Evolutionary conservation across 2,329 filamentous ascomycete species (phyloP).

Genomic region (Tolypocladium tundrense): DNA sequence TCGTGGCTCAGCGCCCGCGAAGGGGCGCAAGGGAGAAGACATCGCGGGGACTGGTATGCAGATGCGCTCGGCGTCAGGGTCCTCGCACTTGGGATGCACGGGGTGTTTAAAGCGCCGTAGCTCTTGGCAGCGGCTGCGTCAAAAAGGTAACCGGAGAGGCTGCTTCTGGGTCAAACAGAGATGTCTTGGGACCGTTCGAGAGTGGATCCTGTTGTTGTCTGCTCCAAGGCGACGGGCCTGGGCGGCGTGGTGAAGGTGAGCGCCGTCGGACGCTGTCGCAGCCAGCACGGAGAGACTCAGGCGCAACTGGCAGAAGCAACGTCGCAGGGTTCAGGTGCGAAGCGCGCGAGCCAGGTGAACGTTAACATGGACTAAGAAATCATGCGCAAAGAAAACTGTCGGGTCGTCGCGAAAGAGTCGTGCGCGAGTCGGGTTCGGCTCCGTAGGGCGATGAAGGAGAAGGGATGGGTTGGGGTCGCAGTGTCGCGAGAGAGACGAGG

Average conservation of each 20-base stretch:
- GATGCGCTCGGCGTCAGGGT: constrained; percentile 1
- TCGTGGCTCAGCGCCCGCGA: constrained; percentile 32
- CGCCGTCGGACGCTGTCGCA: constrained; percentile 1
- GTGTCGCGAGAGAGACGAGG: not conserved
- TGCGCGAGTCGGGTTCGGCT: not conserved
- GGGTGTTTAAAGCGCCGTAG: constrained; percentile 6
- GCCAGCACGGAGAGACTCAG: constrained; percentile 1
- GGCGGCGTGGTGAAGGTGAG: not conserved
- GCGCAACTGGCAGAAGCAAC: constrained; percentile 1
- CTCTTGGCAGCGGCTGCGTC: not conserved
- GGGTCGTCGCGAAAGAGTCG: not conserved
- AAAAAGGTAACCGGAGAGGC: not conserved
- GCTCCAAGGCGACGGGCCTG: not conserved
- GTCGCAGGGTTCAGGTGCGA: not conserved
- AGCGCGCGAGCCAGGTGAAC: not conserved
- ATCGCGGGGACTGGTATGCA: constrained; percentile 12
- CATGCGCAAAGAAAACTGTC: not conserved
- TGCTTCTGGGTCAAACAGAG: not conserved
- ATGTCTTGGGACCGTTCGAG: not conserved
- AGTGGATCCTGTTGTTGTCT: not conserved
- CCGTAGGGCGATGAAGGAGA: not conserved
- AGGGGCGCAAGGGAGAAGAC: constrained; percentile 37
- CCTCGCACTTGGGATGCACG: constrained; percentile 3
- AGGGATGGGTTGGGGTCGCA: not conserved
- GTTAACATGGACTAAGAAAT: not conserved